Evolutionary conservation across 352 stramenopile genomes (phyloP).

Genomic region (Phytophthora melonis): DNA sequence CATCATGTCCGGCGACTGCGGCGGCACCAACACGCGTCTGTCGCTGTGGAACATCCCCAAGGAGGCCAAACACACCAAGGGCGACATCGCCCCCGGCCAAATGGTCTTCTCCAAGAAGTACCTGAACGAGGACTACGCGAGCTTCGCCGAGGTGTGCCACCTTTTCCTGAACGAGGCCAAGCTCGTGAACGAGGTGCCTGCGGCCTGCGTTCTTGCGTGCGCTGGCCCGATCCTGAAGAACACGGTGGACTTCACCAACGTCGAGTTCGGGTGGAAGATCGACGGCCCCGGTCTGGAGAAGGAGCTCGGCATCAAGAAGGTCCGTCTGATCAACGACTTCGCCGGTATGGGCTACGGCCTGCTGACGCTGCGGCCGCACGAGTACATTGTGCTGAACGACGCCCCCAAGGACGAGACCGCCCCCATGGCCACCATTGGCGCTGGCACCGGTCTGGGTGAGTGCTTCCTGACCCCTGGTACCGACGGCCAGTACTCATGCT

Average conservation of each 20-base stretch:
- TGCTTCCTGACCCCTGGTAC: slow-evolving; percentile 93
- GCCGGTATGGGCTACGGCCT: slow-evolving; percentile 96
- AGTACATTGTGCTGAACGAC: slow-evolving; percentile 91
- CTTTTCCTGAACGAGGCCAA: slow-evolving; percentile 94
- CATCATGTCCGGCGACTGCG: slow-evolving; percentile 95
- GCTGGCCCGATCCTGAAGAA: slow-evolving; percentile 85
- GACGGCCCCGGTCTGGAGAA: slow-evolving; percentile 76
- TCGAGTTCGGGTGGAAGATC: slow-evolving; percentile 91
- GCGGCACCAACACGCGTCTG: slow-evolving; percentile 97
- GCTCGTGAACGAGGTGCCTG: slow-evolving; percentile 61
- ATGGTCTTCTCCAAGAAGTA: slow-evolving; percentile 88
- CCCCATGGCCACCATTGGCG: slow-evolving; percentile 95
- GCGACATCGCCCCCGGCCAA: slow-evolving; percentile 74
- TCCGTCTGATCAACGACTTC: slow-evolving; percentile 98
- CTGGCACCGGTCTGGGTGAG: slow-evolving; percentile 95
- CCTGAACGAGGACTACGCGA: slow-evolving; percentile 77
- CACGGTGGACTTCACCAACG: slow-evolving; percentile 93
- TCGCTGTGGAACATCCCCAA: slow-evolving; percentile 72
- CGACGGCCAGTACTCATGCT: slow-evolving; percentile 89
- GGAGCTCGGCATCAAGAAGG: slow-evolving; percentile 82
- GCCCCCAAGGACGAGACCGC: slow-evolving; percentile 68
- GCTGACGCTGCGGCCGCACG: slow-evolving; percentile 93
- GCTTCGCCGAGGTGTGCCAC: slow-evolving; percentile 89
- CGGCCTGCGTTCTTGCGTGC: slow-evolving; percentile 78
- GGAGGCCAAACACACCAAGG: slow-evolving; percentile 43